Evolutionary conservation across 495 filamentous ascomycete species (phyloP).

Genomic region (Penicillium arizonense): DNA sequence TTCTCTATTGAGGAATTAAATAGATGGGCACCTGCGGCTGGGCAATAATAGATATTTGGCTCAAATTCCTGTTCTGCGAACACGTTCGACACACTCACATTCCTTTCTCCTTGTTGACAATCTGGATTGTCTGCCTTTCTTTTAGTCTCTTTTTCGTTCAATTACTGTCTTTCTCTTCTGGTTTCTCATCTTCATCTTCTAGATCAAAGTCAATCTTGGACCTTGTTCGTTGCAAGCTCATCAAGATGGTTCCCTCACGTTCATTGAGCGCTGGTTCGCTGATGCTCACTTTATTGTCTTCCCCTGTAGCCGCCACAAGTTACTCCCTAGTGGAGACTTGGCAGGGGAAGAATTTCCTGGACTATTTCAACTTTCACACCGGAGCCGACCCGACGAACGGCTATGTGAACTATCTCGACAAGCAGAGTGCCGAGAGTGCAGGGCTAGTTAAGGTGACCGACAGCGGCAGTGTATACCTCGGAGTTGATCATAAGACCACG

Average conservation of each 20-base stretch:
- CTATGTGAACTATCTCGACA: conserved; percentile 64
- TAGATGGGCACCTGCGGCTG: not conserved
- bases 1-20: not conserved
- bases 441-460: conserved; percentile 57
- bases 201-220: not conserved
- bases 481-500: conserved; percentile 44
- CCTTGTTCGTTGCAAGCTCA: conserved; percentile 3
- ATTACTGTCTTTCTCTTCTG: conserved; percentile 5
- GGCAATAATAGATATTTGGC: conserved; percentile 3
- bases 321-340: conserved; percentile 47
- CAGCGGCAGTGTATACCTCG: conserved; percentile 49
- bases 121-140: conserved; percentile 20
- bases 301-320: conserved; percentile 15
- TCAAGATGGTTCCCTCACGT: conserved; percentile 21
- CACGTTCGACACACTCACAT: conserved; percentile 22
- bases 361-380: conserved; percentile 49
- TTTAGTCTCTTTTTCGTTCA: conserved; percentile 10
- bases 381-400: conserved; percentile 66
- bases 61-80: conserved; percentile 7
- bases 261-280: conserved; percentile 31
- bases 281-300: conserved; percentile 17
- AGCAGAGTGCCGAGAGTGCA: conserved; percentile 49
- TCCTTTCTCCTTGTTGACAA: conserved; percentile 27
- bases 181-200: conserved; percentile 3
- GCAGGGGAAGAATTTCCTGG: conserved; percentile 48